A percentile compares a stretch with the other conserved stretches of the same genome.
Evolutionary conservation across 2,329 filamentous ascomycete species (phyloP).

Genomic region (Pestalotiopsis sp.): DNA sequence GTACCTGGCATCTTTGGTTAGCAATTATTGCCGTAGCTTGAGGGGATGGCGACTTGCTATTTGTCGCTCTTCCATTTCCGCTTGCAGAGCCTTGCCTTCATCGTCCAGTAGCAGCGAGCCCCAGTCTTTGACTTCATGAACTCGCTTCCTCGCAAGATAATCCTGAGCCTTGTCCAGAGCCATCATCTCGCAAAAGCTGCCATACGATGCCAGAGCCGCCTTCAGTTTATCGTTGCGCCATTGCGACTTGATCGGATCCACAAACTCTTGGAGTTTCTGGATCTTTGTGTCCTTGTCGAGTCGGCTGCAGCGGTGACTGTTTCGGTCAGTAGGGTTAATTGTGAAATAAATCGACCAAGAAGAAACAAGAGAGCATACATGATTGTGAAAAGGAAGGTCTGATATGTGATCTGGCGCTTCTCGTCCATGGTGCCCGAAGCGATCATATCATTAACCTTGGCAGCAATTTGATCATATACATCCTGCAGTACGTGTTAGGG

Average conservation of each 20-base stretch:
- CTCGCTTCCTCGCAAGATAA: slow-evolving; percentile 74
- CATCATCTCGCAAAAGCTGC: slow-evolving; percentile 77
- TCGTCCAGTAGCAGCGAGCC: slow-evolving; percentile 74
- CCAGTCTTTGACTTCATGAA: slow-evolving; percentile 83
- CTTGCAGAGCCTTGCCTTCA: slow-evolving; percentile 79
- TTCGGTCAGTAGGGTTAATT: slow-evolving; percentile 16
- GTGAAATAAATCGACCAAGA: background rate
- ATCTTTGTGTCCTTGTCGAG: slow-evolving; percentile 74
- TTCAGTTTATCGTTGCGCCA: slow-evolving; percentile 77
- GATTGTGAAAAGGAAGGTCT: slow-evolving; percentile 91
- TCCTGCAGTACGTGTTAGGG: slow-evolving; percentile 34
- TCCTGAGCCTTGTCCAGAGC: slow-evolving; percentile 79
- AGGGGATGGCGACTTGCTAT: slow-evolving; percentile 37
- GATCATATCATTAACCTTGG: slow-evolving; percentile 79
- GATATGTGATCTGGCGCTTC: slow-evolving; percentile 82
- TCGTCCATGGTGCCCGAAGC: slow-evolving; percentile 75
- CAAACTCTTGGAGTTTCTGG: slow-evolving; percentile 72
- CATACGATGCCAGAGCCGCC: slow-evolving; percentile 71
- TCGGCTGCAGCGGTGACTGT: slow-evolving; percentile 76
- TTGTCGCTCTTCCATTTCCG: slow-evolving; percentile 75
- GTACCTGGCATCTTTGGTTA: slow-evolving; percentile 25
- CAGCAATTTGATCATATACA: slow-evolving; percentile 86
- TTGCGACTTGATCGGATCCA: slow-evolving; percentile 77
- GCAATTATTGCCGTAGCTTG: too few relatives aligned
- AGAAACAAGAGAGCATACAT: slow-evolving; percentile 50